Evolutionary conservation across 495 filamentous ascomycete genomes (phyloP), one percentile per base, ranked within the genome.

Genomic region (Copromyces sp.): DNA sequence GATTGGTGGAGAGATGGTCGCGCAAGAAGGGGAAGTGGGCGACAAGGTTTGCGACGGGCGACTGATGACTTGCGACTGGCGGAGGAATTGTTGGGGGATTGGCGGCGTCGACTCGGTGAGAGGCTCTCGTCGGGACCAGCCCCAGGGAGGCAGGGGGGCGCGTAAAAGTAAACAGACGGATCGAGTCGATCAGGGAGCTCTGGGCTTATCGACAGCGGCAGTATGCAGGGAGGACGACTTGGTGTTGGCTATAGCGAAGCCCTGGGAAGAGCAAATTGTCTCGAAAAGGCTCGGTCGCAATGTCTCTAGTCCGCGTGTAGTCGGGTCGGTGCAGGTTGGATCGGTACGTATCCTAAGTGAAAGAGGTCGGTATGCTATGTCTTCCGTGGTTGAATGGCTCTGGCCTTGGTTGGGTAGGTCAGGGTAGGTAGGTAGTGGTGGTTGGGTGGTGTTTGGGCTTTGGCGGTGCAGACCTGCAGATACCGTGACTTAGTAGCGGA

Each of bases 281-380:
- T 65, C 53, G 53, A 35, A 35, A 65, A 35, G 53, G 29, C 14
- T 65, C 53, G 53, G 53, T 65, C 14, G 53, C 53, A 29, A 35
- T 65, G 53, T 65, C 24, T 65, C 53, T 17, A 16, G 14, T 65
- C 24, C 39, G 69, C 47, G 38, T 70, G 42, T 32, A 70, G 69
- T 70, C 69, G 69, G 39, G 69, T 24, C 16, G 69, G 39, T 53
- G 35, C 69, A 42, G 69, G 69, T 53, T 53, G 39, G 7, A 35
- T 65, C 53, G 53, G 53, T 65, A 65, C 53, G 53, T 65, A 65
- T 65, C 53, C 53, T 65, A 65, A 65, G 53, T 65, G 53, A 65
- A 65, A 65, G 53, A 65, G 53, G 53, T 65, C 29, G 53, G 53
- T 35, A 37, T 24, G 29, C 3, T 65, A 65, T 65, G 53, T 37